These are phyloP conservation scores for Kwoniella dejecticola DNA, from an alignment of 768 basidiomycete species.

Conservation along the genomic window DNA sequence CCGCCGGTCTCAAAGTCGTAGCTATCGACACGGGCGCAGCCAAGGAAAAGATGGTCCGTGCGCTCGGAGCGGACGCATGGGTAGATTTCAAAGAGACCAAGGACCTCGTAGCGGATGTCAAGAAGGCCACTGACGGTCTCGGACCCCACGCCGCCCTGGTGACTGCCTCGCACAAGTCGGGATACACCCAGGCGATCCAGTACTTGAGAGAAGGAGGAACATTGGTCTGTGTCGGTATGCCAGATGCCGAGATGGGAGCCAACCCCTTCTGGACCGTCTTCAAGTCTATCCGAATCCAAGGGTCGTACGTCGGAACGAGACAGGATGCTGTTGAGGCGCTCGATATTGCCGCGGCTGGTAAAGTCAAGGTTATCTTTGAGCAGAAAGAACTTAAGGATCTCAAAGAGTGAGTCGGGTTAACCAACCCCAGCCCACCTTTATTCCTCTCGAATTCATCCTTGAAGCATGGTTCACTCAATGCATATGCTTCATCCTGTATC, in stretches of 20 bases:
- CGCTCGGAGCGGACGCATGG: slow-evolving; percentile 68
- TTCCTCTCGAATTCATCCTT: not conserved
- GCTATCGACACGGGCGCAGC: slow-evolving; percentile 78
- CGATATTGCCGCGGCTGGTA: slow-evolving; percentile 70
- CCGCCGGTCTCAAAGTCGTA: slow-evolving; percentile 76
- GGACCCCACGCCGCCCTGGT: slow-evolving; percentile 69
- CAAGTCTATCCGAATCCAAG: slow-evolving; percentile 54
- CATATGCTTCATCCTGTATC: no score
- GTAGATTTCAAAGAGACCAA: slow-evolving; percentile 74
- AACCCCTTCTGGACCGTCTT: slow-evolving; percentile 56
- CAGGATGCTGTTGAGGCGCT: slow-evolving; percentile 83
- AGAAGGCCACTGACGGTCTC: slow-evolving; percentile 64
- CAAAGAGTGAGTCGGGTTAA: slow-evolving; percentile 18
- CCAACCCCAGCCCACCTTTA: not conserved
- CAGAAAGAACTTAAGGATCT: slow-evolving; percentile 24
- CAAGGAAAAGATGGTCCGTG: slow-evolving; percentile 65
- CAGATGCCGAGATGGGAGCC: slow-evolving; percentile 59
- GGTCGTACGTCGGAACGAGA: slow-evolving; percentile 60
- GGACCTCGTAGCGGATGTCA: slow-evolving; percentile 69
- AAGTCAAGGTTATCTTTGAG: slow-evolving; percentile 59
- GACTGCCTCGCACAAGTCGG: slow-evolving; percentile 53
- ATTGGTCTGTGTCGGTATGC: slow-evolving; percentile 76
- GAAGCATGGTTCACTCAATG: no score
- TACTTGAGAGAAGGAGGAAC: slow-evolving; percentile 62
- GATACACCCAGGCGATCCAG: slow-evolving; percentile 61